A percentile compares a stretch with the other conserved stretches of the same genome.
Evolutionary conservation across 345 rosid genomes (phyloP).

Genomic region (Gossypium stocksii): DNA sequence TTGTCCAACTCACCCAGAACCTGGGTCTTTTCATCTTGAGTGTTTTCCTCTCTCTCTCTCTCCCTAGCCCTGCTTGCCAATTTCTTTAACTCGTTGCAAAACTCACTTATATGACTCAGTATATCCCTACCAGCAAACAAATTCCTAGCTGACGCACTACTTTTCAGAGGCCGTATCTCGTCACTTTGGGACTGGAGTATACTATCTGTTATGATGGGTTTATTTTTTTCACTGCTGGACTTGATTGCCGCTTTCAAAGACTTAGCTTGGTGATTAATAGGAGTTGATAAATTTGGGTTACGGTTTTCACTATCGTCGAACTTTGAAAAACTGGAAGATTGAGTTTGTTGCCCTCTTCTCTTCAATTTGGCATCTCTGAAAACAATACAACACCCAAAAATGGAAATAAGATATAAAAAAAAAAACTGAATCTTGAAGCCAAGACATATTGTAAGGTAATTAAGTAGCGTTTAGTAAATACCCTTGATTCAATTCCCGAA

Average conservation of each 20-base stretch:
- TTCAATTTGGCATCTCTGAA: conserved; percentile 46
- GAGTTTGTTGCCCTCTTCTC: conserved; percentile 47
- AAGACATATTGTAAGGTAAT: neutral
- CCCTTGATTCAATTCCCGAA: conserved; percentile 43
- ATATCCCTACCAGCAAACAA: conserved; percentile 78
- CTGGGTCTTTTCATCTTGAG: conserved; percentile 23
- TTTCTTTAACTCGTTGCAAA: conserved; percentile 78
- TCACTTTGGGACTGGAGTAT: conserved; percentile 19
- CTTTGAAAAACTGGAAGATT: conserved; percentile 30
- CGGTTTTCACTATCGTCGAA: conserved; percentile 50
- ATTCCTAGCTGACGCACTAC: conserved; percentile 74
- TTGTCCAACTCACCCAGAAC: conserved; percentile 36
- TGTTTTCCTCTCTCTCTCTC: conserved; percentile 43
- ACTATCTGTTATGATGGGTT: conserved; percentile 20
- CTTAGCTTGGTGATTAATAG: conserved; percentile 39
- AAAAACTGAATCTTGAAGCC: conserved; percentile 8
- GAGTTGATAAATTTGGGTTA: conserved; percentile 57
- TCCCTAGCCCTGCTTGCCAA: conserved; percentile 63
- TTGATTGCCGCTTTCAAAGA: conserved; percentile 47
- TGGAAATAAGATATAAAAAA: neutral
- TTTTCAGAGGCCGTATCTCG: conserved; percentile 49
- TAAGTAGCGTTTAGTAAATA: conserved; percentile 23
- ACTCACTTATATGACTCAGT: conserved; percentile 68
- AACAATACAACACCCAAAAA: neutral
- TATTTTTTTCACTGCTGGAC: conserved; percentile 56